Percentiles rank a stretch among this genome's conserved stretches.
Evolutionary conservation across 2,329 filamentous ascomycete genomes (phyloP).

Genomic region (Nemania abortiva): DNA sequence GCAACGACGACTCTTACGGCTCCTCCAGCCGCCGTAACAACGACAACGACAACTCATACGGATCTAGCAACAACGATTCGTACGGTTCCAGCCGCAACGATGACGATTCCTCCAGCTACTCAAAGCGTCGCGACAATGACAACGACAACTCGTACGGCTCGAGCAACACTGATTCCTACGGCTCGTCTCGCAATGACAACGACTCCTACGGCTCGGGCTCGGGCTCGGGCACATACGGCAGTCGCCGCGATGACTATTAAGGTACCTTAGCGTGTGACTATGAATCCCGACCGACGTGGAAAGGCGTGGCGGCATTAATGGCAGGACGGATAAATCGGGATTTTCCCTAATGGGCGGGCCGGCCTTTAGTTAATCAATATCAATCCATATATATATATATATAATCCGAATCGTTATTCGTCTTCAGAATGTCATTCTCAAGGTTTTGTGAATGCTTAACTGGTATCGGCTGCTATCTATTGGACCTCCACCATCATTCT

Average conservation of each 20-base stretch:
- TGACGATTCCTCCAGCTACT: constrained; percentile 35
- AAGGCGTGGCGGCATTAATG: background rate
- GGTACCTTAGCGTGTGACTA: constrained; percentile 18
- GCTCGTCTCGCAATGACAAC: constrained; percentile 22
- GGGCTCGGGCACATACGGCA: constrained; percentile 25
- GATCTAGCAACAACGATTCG: constrained; percentile 29
- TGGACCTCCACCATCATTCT: background rate
- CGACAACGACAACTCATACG: constrained; percentile 23
- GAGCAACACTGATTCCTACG: constrained; percentile 31
- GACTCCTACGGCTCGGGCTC: constrained; percentile 22
- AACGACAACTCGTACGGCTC: constrained; percentile 13
- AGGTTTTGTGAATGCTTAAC: background rate
- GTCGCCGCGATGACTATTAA: constrained; percentile 41
- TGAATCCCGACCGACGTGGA: background rate
- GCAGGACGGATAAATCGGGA: constrained; percentile 25
- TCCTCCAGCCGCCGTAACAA: constrained; percentile 37
- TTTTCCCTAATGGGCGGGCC: background rate
- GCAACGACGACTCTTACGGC: constrained; percentile 34
- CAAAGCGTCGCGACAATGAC: constrained; percentile 16
- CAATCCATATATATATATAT: background rate
- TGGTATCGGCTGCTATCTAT: background rate
- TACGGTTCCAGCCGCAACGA: constrained; percentile 35
- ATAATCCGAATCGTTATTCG: constrained; percentile 1
- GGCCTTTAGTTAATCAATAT: constrained; percentile 17
- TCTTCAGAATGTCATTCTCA: background rate